These are phyloP conservation scores for Sisymbrium altissimum DNA, from an alignment of 345 rosid species.

Conservation along the genomic window DNA sequence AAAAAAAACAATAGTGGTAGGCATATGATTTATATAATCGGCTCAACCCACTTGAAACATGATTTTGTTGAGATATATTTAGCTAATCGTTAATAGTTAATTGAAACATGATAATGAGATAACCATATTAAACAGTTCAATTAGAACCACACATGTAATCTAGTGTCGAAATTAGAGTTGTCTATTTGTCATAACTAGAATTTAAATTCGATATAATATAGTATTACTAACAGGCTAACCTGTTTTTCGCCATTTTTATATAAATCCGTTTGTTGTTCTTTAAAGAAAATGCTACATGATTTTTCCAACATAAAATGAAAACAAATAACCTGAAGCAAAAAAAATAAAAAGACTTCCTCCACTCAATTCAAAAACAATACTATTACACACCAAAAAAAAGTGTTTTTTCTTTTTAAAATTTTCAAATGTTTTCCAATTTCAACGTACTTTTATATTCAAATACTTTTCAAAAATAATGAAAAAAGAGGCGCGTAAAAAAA, in stretches of 20 bases:
- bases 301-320: not conserved
- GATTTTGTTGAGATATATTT: no score
- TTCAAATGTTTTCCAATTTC: slow-evolving; percentile 5
- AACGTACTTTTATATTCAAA: not conserved
- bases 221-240: not conserved
- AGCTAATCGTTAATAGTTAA: no score
- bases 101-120: no score
- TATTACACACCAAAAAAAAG: no score
- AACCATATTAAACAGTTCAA: no score
- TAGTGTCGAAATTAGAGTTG: no score
- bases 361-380: not conserved
- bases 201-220: no score
- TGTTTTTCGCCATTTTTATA: not conserved
- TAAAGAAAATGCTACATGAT: not conserved
- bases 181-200: no score
- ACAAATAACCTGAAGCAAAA: not conserved
- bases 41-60: no score
- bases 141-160: no score
- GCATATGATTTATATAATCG: no score
- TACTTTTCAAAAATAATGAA: slow-evolving; percentile 1
- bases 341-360: not conserved
- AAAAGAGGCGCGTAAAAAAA: not conserved
- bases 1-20: no score
- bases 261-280: not conserved
- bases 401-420: not conserved